A percentile compares a stretch with the other conserved stretches of the same genome.
Evolutionary conservation across 257 asterid species (phyloP).

Genomic region (Knoxia roxburghii): DNA sequence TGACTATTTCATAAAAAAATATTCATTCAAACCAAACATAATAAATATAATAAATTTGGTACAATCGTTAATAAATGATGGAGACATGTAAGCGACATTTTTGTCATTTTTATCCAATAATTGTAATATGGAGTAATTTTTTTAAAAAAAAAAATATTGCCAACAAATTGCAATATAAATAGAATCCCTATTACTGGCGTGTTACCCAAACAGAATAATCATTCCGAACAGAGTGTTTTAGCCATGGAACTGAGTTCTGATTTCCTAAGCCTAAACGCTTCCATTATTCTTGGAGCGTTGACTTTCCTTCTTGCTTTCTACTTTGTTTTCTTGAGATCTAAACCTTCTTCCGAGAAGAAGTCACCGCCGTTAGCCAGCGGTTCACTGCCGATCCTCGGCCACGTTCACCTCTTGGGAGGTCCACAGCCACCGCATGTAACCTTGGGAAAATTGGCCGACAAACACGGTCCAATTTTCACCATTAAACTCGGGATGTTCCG

Average conservation of each 20-base stretch:
- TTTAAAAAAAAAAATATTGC: no score
- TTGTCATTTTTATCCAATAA: no score
- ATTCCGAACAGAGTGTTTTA: no score
- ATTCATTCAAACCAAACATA: no score
- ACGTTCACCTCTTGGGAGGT: slow-evolving; percentile 32
- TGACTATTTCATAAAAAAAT: no score
- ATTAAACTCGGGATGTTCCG: slow-evolving; percentile 19
- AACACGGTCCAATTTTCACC: slow-evolving; percentile 29
- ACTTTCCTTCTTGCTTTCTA: slow-evolving; percentile 1
- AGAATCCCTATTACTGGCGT: no score
- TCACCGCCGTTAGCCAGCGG: slow-evolving; percentile 22
- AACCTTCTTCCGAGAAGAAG: not conserved
- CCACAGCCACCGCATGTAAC: slow-evolving; percentile 21
- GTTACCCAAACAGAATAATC: no score
- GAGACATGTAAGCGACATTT: no score
- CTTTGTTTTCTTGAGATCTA: not conserved
- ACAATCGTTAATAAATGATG: no score
- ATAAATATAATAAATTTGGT: no score
- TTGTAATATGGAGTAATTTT: no score
- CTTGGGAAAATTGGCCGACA: slow-evolving; percentile 24
- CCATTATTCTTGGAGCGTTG: not conserved
- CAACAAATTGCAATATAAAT: no score
- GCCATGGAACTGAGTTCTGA: not conserved
- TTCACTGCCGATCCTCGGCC: slow-evolving; percentile 32
- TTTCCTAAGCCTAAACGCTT: not conserved